These are phyloP conservation scores for Pyrenochaeta sp. DNA, from an alignment of 2,329 filamentous ascomycete genomes.

Conservation along the genomic window DNA sequence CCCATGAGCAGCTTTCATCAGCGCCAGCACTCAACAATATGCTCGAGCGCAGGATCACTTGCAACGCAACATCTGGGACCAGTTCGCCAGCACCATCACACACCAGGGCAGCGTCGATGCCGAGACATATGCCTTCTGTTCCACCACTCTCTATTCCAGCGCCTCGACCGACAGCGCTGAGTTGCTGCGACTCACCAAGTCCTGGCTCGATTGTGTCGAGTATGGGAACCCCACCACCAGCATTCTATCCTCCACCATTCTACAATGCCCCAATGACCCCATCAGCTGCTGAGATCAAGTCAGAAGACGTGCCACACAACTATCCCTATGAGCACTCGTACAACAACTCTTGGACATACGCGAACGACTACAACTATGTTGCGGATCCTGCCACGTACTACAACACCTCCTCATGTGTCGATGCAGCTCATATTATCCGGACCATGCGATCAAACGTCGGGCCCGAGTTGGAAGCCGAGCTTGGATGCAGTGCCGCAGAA, in stretches of 20 bases:
- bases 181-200: conserved; percentile 37
- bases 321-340: conserved; percentile 32
- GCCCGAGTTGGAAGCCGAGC: conserved; percentile 47
- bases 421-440: conserved; percentile 56
- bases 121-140: conserved; percentile 26
- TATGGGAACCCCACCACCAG: conserved; percentile 40
- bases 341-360: conserved; percentile 31
- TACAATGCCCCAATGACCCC: conserved; percentile 28
- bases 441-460: conserved; percentile 51
- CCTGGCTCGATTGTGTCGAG: conserved; percentile 42
- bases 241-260: conserved; percentile 27
- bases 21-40: conserved; percentile 35
- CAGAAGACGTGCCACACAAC: conserved; percentile 32
- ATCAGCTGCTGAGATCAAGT: conserved; percentile 30
- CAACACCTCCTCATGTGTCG: conserved; percentile 45
- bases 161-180: conserved; percentile 28
- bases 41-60: conserved; percentile 40
- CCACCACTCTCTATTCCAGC: conserved; percentile 31
- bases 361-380: conserved; percentile 22
- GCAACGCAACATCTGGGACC: conserved; percentile 26
- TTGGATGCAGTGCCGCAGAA: conserved; percentile 48
- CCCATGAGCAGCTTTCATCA: conserved; percentile 38
- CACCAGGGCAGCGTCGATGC: conserved; percentile 19
- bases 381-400: conserved; percentile 28
- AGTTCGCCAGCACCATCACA: conserved; percentile 24